Percentiles rank a stretch among this genome's conserved stretches.
Conservation (phyloP, 306 rosid species). For the Myrica gale region DNA sequence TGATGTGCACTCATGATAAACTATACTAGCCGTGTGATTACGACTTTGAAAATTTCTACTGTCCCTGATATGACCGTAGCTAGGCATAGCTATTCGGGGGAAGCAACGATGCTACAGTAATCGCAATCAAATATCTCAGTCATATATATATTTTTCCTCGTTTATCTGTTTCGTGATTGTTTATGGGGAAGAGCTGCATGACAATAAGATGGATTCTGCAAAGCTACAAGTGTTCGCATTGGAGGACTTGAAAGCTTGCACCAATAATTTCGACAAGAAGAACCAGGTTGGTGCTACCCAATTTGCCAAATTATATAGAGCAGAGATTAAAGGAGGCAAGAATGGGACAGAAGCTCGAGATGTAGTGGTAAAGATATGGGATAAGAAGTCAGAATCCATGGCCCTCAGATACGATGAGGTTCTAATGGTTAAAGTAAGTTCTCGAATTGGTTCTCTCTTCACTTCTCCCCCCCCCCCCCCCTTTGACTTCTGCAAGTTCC, state of each 20-base stretch:
- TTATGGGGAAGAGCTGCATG: constrained; percentile 19
- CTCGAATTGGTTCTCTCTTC: background rate
- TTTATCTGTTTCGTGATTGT: background rate
- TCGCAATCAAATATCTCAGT: background rate
- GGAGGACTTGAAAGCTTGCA: constrained; percentile 41
- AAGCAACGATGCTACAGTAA: background rate
- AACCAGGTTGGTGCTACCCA: constrained; percentile 51
- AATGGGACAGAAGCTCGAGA: constrained; percentile 23
- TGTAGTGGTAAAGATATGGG: constrained; percentile 51
- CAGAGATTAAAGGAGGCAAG: constrained; percentile 27
- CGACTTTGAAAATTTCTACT: background rate
- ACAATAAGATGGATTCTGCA: constrained; percentile 35
- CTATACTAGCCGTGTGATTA: background rate
- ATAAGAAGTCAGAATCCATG: constrained; percentile 30
- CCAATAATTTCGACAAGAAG: constrained; percentile 41
- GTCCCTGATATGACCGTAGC: background rate
- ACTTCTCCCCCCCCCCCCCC: background rate
- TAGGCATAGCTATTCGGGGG: background rate
- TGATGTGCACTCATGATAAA: background rate
- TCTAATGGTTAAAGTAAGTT: constrained; percentile 41
- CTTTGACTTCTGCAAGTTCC: background rate
- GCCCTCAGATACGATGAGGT: constrained; percentile 27
- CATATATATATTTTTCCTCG: background rate
- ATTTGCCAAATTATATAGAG: constrained; percentile 54
- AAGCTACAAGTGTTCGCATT: constrained; percentile 36